Conservation (phyloP, 371 early-diverging fungal genomes). For the Mucor sp. region DNA sequence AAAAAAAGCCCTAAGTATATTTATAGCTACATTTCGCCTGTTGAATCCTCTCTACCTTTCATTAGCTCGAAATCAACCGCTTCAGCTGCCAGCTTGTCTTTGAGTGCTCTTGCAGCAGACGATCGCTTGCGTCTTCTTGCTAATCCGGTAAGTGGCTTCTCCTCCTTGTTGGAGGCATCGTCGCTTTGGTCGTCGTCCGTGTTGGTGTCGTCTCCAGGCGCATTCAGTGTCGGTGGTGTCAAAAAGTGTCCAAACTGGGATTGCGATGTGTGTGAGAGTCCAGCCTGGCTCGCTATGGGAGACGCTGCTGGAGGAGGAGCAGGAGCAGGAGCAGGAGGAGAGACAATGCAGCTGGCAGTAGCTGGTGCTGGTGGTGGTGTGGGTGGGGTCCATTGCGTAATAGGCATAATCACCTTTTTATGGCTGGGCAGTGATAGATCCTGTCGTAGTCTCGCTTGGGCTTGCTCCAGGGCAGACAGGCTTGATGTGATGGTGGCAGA, state of each 20-base stretch:
- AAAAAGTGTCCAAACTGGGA: conserved; percentile 29
- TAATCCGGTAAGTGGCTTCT: conserved; percentile 39
- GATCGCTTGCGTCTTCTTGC: conserved; percentile 51
- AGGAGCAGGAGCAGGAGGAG: background rate
- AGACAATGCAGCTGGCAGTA: background rate
- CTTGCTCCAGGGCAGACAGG: conserved; percentile 37
- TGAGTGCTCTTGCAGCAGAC: conserved; percentile 54
- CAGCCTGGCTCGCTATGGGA: background rate
- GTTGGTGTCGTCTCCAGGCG: conserved; percentile 27
- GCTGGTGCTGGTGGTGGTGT: background rate
- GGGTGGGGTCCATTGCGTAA: background rate
- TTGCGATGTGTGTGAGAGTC: background rate
- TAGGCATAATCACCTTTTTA: background rate
- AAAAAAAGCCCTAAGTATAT: background rate
- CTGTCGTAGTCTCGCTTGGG: conserved; percentile 37
- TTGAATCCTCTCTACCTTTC: conserved; percentile 54
- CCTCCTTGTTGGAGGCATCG: conserved; percentile 34
- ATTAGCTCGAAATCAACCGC: conserved; percentile 78
- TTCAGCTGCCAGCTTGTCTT: conserved; percentile 83
- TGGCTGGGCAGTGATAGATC: conserved; percentile 1
- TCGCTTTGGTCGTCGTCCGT: conserved; percentile 54
- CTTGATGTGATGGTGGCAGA: conserved; percentile 18
- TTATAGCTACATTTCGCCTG: background rate
- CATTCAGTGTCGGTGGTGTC: background rate
- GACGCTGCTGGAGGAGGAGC: background rate